Conservation (phyloP, 805 yeast species). For the Yarrowia sp. region DNA sequence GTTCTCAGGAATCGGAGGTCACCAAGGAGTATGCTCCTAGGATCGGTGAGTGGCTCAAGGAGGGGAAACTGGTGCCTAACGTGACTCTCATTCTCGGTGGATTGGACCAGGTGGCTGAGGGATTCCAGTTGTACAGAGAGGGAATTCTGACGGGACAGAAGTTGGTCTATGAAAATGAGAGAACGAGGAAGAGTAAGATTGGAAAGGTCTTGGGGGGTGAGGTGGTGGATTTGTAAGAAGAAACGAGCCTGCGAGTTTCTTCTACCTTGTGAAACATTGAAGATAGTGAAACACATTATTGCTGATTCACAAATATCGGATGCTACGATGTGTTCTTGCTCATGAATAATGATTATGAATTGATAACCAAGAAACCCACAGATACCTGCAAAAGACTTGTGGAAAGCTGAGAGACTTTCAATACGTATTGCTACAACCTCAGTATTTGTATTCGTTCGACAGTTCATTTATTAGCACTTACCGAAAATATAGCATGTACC, state of each 20-base stretch:
- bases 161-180: constrained; percentile 11
- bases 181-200: constrained; percentile 14
- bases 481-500: too few species aligned
- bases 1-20: neutral
- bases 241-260: neutral
- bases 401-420: too few species aligned
- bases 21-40: neutral
- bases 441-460: too few species aligned
- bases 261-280: too few species aligned
- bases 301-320: too few species aligned
- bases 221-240: neutral
- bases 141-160: constrained; percentile 10
- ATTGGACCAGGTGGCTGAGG: constrained; percentile 14
- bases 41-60: neutral
- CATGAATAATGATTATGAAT: too few species aligned
- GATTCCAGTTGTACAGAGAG: constrained; percentile 12
- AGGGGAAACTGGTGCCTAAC: constrained; percentile 18
- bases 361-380: too few species aligned
- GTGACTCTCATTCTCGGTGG: constrained; percentile 24
- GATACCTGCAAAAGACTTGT: too few species aligned
- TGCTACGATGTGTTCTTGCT: too few species aligned
- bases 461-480: too few species aligned
- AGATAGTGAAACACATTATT: too few species aligned
- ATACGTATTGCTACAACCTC: too few species aligned
- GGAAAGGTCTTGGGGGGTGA: constrained; percentile 3